These are phyloP conservation scores for Piper longum DNA, from an alignment of 164 flowering plant species.

Conservation along the genomic window DNA sequence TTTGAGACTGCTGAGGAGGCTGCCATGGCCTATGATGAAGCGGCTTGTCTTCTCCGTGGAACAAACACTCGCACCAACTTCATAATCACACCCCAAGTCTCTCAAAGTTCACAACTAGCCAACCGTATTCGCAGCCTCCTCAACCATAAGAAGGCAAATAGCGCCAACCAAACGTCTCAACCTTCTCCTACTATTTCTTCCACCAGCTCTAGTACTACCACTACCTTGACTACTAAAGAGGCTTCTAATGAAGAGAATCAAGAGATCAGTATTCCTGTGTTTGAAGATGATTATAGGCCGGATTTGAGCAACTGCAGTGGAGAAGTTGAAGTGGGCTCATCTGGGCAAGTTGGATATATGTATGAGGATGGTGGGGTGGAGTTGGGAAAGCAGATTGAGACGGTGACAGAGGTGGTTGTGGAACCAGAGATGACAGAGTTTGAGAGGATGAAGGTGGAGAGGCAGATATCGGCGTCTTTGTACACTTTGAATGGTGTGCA, in stretches of 20 bases:
- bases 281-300: constrained; percentile 53
- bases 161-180: neutral
- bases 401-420: constrained; percentile 4
- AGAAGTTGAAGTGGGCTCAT: constrained; percentile 16
- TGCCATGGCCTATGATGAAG: constrained; percentile 75
- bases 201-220: constrained; percentile 3
- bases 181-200: neutral
- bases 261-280: constrained; percentile 9
- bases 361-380: constrained; percentile 25
- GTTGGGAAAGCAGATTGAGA: constrained; percentile 16
- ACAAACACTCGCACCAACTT: constrained; percentile 74
- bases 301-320: constrained; percentile 35
- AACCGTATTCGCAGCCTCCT: constrained; percentile 54
- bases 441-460: constrained; percentile 60
- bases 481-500: constrained; percentile 61
- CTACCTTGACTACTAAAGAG: constrained; percentile 1
- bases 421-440: constrained; percentile 34
- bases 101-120: constrained; percentile 56
- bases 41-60: constrained; percentile 85
- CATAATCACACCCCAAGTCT: constrained; percentile 29
- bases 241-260: constrained; percentile 3
- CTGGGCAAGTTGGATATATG: constrained; percentile 20
- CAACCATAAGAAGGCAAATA: constrained; percentile 26
- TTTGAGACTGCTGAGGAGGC: constrained; percentile 82
- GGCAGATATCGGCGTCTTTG: constrained; percentile 60